Evolutionary conservation across 2,329 filamentous ascomycete genomes (phyloP), one percentile per base, ranked within the genome.

Genomic region (Orbilia oligospora): DNA sequence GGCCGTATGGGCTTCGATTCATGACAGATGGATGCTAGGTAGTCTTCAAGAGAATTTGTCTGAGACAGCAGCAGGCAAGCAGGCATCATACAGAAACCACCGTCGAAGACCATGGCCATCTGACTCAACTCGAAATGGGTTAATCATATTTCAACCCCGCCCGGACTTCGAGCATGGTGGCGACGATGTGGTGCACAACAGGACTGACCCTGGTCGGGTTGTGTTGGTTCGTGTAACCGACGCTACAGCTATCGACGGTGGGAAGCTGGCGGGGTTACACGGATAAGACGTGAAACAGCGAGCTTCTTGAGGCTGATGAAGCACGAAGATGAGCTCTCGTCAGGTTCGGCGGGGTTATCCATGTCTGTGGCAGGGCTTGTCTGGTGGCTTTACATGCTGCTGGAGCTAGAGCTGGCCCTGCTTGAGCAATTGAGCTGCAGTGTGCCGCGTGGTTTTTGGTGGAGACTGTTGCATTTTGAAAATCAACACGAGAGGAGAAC

Each of bases 221-320:
- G 33, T 61, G 56, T 61, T 61, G 56, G 56, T 61, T 61, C 56
- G 56, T 44, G 56, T 61, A 61, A 61, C 56, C 33, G 56, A 44
- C 14, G 41, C 41, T 46, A 3, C 41, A 61, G 30, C 16, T 61
- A 41, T 61, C 33, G 30, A n/a, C 10, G 33, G 6, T 6, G 9
- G 27, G 55, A 38, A 51, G 41, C 68, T 56, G 63, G 30, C 56
- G 49, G n/a, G 46, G 46, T 36, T 65, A 44, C 20, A 51, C 10
- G 48, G 48, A 72, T 56, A 56, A 24, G 14, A 33, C 56, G 41
- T 16, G 27, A 24, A 61, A 44, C 20, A 8, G 20, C 20, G 36
- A 30, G 20, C 56, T 1, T n/a, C 12, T 16, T 41, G 55, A 41
- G 36, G 56, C 56, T 44, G 56, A n/a, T n/a, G n/a, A n/a, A n/a